Evolutionary conservation across 2,329 filamentous ascomycete genomes (phyloP), one percentile per base, ranked within the genome.

Genomic region (Penicillium olsonii): DNA sequence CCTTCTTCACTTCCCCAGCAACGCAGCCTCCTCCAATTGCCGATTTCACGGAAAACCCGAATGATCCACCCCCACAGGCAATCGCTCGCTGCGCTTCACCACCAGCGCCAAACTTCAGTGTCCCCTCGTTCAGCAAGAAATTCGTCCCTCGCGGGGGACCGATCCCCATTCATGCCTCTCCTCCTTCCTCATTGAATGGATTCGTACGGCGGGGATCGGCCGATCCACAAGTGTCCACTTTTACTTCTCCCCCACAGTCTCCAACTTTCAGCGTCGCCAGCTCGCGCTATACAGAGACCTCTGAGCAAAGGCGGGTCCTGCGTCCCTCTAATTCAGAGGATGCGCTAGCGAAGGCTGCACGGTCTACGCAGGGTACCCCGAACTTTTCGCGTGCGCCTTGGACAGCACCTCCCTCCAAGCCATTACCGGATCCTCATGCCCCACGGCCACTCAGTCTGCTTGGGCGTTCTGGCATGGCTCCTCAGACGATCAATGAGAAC

Each of bases 101-200:
- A 3, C 62, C 68, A 19, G 63, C 70, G 3, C 71, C 70, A 3
- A 74, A 74, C 45, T 73, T 74, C 41, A 74, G 72, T 48, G 66
- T 74, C 14, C 71, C 71, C 3, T 65, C 65, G 1, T 72, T 73
- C 45, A 74, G 69, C 61, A 69, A 65, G 57, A 67, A 69, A 48
- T 72, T 70, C 34, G 57, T 61, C 3, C 50, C 64, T 12, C 55
- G 59, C 33, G 55, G 50, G 8, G 55, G 55, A 2, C 51, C 51
- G 8, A 50, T 22, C 24, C 49, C 41, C 12, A 50, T 35, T 27
- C 55, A 63, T 14, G 34, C 45, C 22, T 55, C 58, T 27, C 57
- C 56, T 12, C 50, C 57, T 17, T 37, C 60, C 15, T 54, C 54
- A 35, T 41, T 42, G 12, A 41, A 45, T 7, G 55, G 52, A 6